phyloP scores from a whole-genome alignment of 352 stramenopile species.

The Thalassiosira hispida region DNA sequence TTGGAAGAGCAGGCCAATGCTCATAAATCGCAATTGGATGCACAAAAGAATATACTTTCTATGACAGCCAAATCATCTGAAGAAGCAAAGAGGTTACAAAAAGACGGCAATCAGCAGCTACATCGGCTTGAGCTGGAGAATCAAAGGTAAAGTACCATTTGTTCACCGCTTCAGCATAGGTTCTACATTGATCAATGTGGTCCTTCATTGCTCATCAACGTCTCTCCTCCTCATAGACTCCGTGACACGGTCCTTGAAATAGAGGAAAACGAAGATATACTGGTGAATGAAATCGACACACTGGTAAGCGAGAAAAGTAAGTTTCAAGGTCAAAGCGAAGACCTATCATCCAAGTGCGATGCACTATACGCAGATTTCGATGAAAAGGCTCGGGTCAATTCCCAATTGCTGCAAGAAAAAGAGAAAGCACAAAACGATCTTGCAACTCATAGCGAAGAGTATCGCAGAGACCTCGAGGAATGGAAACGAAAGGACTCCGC shows the following conservation, averaged over 20 bases:
- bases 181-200: neutral
- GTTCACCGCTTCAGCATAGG: neutral
- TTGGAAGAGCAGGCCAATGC: constrained; percentile 43
- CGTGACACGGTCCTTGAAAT: constrained; percentile 53
- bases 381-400: constrained; percentile 33
- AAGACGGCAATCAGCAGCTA: constrained; percentile 42
- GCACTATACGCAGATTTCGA: constrained; percentile 63
- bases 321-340: constrained; percentile 55
- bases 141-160: constrained; percentile 26
- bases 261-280: constrained; percentile 64
- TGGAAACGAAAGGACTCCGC: constrained; percentile 32
- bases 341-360: constrained; percentile 59
- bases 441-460: neutral
- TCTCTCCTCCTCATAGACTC: constrained; percentile 17
- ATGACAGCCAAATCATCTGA: constrained; percentile 38
- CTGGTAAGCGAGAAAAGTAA: constrained; percentile 65
- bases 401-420: constrained; percentile 45
- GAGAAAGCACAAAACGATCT: constrained; percentile 44
- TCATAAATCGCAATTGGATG: constrained; percentile 51
- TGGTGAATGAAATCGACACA: constrained; percentile 70
- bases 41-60: constrained; percentile 49
- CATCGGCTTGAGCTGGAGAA: constrained; percentile 61
- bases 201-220: neutral
- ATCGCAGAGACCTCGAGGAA: constrained; percentile 18
- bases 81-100: constrained; percentile 45